Evolutionary conservation across 2,329 filamentous ascomycete genomes (phyloP), one percentile per base, ranked within the genome.

Genomic region (Verticillium nonalfalfae): DNA sequence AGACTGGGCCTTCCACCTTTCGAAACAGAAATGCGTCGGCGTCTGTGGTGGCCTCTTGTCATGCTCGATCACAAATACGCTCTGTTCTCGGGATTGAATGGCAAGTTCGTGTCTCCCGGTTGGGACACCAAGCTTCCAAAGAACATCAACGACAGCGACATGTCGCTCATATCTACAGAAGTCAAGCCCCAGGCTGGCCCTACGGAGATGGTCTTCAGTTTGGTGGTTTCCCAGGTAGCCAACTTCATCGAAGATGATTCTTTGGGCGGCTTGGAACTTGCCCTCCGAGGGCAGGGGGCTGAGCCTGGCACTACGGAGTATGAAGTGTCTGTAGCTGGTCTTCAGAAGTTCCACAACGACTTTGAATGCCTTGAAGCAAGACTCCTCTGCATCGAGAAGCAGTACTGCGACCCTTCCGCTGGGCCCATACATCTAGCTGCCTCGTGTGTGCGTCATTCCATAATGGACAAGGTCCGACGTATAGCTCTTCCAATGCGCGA

Each of bases 21-120:
- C 66, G 86, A 90, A 67, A 83, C 83, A 2, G 86, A 90, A 68
- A 89, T 90, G 78, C 80, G 86, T n/a, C 77, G 87, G 52, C 78
- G 87, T 6, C 76, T 89, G 26, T 90, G 87, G 87, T 88, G 85
- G 85, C 81, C 85, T 68, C 80, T 89, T 33, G 77, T 85, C 58
- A 75, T 87, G 60, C 76, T 85, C 59, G 85, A 88, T 64, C 76
- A 79, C 56, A 82, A 84, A 65, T 81, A 81, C 60, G 84, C 83
- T 52, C 73, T 86, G 61, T 75, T 83, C 61, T 85, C 84, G 4
- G 85, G 85, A 1, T 77, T 87, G 31, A 83, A 77, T 61, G 79
- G 82, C 64, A 79, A 79, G 11, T 72, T 82, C 60, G 72, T 84
- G 2, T 79, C 81, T 3, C 75, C 74, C 14, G 76, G 75, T 45